Conservation (phyloP, 176 grass and related monocot genomes). For the Oryza meridionalis region DNA sequence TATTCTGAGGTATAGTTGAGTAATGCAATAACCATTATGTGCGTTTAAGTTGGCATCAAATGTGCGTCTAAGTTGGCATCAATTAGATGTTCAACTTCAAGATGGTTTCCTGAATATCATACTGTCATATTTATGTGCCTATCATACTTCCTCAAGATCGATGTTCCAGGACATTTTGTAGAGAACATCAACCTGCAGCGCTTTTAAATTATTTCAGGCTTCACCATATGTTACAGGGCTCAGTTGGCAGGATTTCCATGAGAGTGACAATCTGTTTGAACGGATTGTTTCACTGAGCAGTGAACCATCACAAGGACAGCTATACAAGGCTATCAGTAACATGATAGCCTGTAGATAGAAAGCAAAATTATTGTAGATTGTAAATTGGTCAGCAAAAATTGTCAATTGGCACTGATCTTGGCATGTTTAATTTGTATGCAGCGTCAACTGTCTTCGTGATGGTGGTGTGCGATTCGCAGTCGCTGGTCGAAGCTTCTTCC, state of each 20-base stretch:
- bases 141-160: conserved; percentile 10
- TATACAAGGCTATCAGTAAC: not conserved
- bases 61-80: conserved; percentile 18
- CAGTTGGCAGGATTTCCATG: not conserved
- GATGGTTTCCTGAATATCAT: not conserved
- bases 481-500: conserved; percentile 70
- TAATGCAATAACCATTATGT: not conserved
- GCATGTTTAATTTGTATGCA: conserved; percentile 31
- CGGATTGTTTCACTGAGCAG: not conserved
- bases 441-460: conserved; percentile 86
- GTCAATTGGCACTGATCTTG: not conserved
- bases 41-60: conserved; percentile 11
- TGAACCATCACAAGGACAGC: not conserved
- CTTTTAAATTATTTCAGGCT: not conserved
- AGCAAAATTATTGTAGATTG: not conserved
- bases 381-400: not conserved
- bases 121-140: conserved; percentile 3
- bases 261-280: conserved; percentile 9
- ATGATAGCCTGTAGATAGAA: not conserved
- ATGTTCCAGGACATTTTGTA: conserved; percentile 20
- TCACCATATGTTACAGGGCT: not conserved
- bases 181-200: not conserved
- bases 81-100: not conserved
- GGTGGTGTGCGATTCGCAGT: conserved; percentile 76
- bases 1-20: not conserved